A percentile compares a stretch with the other conserved stretches of the same genome.
These are phyloP conservation scores for Neopestalotiopsis sp. DNA, from an alignment of 2,329 filamentous ascomycete genomes.

Conservation along the genomic window DNA sequence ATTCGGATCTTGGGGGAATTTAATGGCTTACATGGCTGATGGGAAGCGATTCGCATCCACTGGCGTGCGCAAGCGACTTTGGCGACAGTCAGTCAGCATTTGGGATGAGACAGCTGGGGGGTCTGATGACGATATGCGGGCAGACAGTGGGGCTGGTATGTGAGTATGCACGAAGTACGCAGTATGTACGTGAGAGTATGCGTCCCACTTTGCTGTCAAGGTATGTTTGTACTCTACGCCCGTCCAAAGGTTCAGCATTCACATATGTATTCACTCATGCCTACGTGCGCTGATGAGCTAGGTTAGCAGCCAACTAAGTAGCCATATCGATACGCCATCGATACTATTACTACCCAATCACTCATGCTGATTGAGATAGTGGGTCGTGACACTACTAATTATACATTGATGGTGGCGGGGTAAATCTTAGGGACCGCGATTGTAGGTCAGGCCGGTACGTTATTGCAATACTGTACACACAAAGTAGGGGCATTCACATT, in stretches of 20 bases:
- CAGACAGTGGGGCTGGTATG: background rate
- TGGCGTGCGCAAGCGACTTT: slow-evolving; percentile 5
- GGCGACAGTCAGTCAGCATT: background rate
- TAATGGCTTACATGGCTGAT: background rate
- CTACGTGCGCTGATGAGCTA: background rate
- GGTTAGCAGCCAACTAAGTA: too few relatives aligned
- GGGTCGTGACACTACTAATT: background rate
- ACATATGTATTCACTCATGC: background rate
- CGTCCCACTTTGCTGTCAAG: too few relatives aligned
- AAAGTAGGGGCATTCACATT: too few relatives aligned
- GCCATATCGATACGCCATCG: background rate
- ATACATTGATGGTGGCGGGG: background rate
- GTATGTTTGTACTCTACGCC: too few relatives aligned
- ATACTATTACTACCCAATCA: background rate
- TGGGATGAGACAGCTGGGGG: background rate
- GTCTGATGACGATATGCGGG: slow-evolving; percentile 12
- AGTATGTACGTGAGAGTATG: too few relatives aligned
- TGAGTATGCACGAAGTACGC: too few relatives aligned
- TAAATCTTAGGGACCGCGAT: background rate
- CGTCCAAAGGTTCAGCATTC: too few relatives aligned
- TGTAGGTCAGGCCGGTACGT: too few relatives aligned
- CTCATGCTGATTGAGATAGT: background rate
- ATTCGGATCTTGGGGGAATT: background rate
- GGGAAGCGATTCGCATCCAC: background rate
- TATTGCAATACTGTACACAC: too few relatives aligned